Conservation (phyloP, 495 filamentous ascomycete species). For the Cladorrhinum samala region DNA sequence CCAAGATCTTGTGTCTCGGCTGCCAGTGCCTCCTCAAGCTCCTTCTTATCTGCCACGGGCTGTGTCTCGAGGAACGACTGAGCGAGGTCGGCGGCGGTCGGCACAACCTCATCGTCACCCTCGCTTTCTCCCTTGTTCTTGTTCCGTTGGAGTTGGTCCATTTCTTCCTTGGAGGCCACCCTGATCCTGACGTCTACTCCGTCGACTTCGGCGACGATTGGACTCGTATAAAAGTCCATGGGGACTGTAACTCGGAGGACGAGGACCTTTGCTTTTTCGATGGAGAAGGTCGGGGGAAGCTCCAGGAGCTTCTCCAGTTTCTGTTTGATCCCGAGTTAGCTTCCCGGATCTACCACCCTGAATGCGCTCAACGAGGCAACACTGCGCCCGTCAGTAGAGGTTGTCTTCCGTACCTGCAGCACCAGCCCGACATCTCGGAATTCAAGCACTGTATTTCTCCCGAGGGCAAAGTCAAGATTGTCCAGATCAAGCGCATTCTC, state of each 20-base stretch:
- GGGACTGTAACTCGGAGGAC: constrained; percentile 71
- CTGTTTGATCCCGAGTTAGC: constrained; percentile 34
- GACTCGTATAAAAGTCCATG: constrained; percentile 71
- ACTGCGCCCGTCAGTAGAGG: background rate
- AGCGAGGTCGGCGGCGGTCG: constrained; percentile 76
- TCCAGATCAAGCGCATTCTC: constrained; percentile 72
- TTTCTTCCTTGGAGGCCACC: constrained; percentile 31
- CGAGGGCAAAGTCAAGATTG: constrained; percentile 69
- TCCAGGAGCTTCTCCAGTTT: constrained; percentile 68
- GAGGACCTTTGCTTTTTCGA: constrained; percentile 63
- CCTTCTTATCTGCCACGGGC: constrained; percentile 62
- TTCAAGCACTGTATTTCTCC: constrained; percentile 70
- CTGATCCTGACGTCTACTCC: constrained; percentile 66
- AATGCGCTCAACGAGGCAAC: background rate
- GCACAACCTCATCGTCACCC: constrained; percentile 45
- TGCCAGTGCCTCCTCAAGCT: constrained; percentile 70
- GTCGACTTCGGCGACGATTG: constrained; percentile 69
- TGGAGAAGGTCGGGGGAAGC: constrained; percentile 60
- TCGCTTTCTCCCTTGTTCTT: constrained; percentile 22
- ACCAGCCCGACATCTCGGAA: constrained; percentile 74
- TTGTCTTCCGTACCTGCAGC: constrained; percentile 51
- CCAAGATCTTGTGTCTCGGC: constrained; percentile 60
- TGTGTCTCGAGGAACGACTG: constrained; percentile 83
- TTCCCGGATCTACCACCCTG: background rate
- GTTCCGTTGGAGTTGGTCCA: constrained; percentile 19